These are phyloP conservation scores for Pleurotus tuber-regium DNA, from an alignment of 768 basidiomycete species.

Conservation along the genomic window DNA sequence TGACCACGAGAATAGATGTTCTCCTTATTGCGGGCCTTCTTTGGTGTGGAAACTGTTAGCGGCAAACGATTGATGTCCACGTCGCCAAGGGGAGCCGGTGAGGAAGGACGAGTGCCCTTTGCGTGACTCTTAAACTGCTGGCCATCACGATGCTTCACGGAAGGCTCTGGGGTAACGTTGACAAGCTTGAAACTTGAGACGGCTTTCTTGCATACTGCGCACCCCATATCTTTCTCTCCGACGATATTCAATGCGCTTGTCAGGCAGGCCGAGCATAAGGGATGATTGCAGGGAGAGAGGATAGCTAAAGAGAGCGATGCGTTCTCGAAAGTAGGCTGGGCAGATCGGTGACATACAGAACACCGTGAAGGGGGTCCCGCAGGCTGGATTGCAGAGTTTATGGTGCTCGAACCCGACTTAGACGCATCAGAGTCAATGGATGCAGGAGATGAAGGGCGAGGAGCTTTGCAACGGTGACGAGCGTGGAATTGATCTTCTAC, in stretches of 20 bases:
- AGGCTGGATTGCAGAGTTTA: neutral
- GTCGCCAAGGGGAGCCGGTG: conserved; percentile 14
- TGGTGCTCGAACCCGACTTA: neutral
- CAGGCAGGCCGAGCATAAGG: conserved; percentile 76
- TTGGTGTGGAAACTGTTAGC: conserved; percentile 7
- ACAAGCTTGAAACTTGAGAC: conserved; percentile 61
- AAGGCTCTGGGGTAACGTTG: neutral
- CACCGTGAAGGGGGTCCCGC: conserved; percentile 5
- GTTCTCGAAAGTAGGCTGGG: conserved; percentile 9
- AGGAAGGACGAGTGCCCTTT: conserved; percentile 8
- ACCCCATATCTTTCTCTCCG: conserved; percentile 86
- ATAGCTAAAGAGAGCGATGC: conserved; percentile 50
- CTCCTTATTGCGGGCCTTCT: conserved; percentile 6
- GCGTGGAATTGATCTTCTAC: conserved; percentile 43
- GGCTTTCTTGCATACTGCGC: conserved; percentile 70
- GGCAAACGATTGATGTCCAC: conserved; percentile 5
- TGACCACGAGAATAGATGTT: conserved; percentile 15
- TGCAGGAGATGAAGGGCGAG: conserved; percentile 13
- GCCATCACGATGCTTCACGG: too few species aligned
- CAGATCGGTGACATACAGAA: conserved; percentile 14
- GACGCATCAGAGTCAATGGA: conserved; percentile 9
- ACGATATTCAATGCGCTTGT: conserved; percentile 88
- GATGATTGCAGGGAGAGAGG: conserved; percentile 72
- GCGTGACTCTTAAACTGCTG: neutral
- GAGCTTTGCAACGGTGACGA: conserved; percentile 20